Conservation (phyloP, 179 eudicot species). For the Beta corolliflora region DNA sequence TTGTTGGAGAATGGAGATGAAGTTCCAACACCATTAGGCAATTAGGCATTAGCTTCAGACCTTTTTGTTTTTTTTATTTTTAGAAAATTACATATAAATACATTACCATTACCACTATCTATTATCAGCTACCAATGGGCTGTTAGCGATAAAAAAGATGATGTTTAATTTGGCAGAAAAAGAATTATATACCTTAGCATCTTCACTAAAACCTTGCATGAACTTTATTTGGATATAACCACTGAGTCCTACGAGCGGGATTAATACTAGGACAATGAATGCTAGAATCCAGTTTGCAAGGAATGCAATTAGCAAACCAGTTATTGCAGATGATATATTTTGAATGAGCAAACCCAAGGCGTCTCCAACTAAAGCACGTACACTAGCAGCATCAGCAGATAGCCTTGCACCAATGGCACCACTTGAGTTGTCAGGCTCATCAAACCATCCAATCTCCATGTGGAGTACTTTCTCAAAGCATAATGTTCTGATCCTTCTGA, state of each 20-base stretch:
- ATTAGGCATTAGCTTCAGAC: too few species aligned
- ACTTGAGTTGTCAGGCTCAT: conserved; percentile 29
- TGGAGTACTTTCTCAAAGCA: conserved; percentile 28
- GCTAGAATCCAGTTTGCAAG: conserved; percentile 27
- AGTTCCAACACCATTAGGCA: too few species aligned
- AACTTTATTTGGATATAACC: conserved; percentile 25
- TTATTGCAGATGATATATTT: conserved; percentile 18
- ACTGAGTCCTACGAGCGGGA: conserved; percentile 24
- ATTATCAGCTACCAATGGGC: not conserved
- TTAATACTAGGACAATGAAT: conserved; percentile 20
- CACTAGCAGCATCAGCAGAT: conserved; percentile 28
- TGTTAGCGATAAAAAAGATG: too few species aligned
- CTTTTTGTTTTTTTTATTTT: too few species aligned
- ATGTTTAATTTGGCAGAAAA: not conserved
- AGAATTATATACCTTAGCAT: conserved; percentile 17
- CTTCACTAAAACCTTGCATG: conserved; percentile 25
- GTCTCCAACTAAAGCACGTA: conserved; percentile 27
- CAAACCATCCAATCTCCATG: conserved; percentile 35
- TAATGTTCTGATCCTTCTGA: conserved; percentile 21
- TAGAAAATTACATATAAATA: not conserved
- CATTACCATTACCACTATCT: not conserved
- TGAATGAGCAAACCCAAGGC: conserved; percentile 25
- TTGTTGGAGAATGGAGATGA: too few species aligned
- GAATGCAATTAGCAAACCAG: conserved; percentile 27
- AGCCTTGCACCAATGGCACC: conserved; percentile 29